A percentile compares a stretch with the other conserved stretches of the same genome.
Conservation (phyloP, 192 early-diverging fungal species). For the Hyaloraphidium curvatum region DNA sequence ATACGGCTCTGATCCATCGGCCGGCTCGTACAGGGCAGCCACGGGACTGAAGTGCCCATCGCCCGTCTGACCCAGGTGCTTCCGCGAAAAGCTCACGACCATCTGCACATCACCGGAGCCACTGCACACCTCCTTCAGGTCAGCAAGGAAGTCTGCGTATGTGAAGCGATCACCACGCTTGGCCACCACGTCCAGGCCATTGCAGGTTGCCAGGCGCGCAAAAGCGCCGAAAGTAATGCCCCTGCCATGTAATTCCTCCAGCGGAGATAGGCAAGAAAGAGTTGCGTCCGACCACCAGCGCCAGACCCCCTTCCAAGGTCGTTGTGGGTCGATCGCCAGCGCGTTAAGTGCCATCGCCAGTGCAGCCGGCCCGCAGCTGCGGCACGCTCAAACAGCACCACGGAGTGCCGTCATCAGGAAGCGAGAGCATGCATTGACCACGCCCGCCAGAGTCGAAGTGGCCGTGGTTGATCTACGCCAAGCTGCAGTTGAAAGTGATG, state of each 20-base stretch:
- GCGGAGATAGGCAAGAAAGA: conserved; percentile 23
- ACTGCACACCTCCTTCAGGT: conserved; percentile 46
- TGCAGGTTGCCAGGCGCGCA: conserved; percentile 66
- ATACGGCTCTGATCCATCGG: conserved; percentile 41
- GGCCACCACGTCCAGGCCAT: conserved; percentile 50
- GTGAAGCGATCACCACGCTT: conserved; percentile 47
- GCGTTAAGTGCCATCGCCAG: conserved; percentile 88
- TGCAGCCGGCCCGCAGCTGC: too few relatives aligned
- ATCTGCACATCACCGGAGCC: conserved; percentile 56
- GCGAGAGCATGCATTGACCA: too few relatives aligned
- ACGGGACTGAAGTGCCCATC: conserved; percentile 91
- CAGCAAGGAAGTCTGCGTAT: conserved; percentile 56
- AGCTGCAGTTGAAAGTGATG: too few relatives aligned
- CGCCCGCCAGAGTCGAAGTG: too few relatives aligned
- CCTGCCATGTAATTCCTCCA: conserved; percentile 52
- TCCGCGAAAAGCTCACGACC: conserved; percentile 75
- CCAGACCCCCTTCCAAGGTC: conserved; percentile 86
- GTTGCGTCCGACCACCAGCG: conserved; percentile 48
- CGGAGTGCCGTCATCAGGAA: too few relatives aligned
- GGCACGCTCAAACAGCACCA: too few relatives aligned
- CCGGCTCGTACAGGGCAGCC: too few relatives aligned
- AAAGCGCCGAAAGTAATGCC: conserved; percentile 84
- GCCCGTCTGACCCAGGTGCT: conserved; percentile 63
- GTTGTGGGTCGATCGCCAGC: conserved; percentile 66
- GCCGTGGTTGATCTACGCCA: too few relatives aligned